phyloP scores from a whole-genome alignment of 805 yeast species.

The Hyphopichia homilentoma region DNA sequence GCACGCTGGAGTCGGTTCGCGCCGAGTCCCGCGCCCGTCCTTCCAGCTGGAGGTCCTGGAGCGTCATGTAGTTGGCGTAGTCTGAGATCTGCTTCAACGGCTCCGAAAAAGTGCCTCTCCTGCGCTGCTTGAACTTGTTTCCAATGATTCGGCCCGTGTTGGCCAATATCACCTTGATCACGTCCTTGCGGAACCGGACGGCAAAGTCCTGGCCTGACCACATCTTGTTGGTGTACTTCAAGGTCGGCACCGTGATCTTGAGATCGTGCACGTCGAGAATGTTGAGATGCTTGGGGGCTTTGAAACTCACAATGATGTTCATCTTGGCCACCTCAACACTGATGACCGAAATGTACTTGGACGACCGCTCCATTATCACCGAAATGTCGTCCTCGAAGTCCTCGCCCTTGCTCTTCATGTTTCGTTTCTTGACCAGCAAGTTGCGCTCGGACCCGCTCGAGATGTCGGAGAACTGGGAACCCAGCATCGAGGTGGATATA shows the following conservation, averaged over 20 bases:
- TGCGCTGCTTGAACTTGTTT: conserved; percentile 58
- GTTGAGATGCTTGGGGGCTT: conserved; percentile 66
- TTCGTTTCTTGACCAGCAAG: too few species aligned
- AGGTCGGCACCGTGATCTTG: conserved; percentile 58
- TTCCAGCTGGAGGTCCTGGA: conserved; percentile 34
- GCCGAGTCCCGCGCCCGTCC: conserved; percentile 21
- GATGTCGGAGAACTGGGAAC: too few species aligned
- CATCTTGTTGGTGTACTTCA: conserved; percentile 37
- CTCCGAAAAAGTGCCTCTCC: conserved; percentile 18
- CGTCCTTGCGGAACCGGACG: conserved; percentile 55
- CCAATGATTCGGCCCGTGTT: conserved; percentile 77
- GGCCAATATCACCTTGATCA: conserved; percentile 53
- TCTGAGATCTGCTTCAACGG: conserved; percentile 40
- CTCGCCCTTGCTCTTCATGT: not conserved
- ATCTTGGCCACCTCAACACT: conserved; percentile 31
- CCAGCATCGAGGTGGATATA: not conserved
- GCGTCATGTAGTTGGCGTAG: conserved; percentile 33
- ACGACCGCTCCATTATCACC: conserved; percentile 40
- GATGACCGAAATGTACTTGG: conserved; percentile 37
- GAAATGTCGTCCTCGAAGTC: conserved; percentile 31
- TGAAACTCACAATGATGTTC: conserved; percentile 62
- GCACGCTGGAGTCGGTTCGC: conserved; percentile 4
- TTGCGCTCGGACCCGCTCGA: not conserved
- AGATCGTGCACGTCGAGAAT: conserved; percentile 77
- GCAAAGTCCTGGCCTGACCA: conserved; percentile 74